These are phyloP conservation scores for Dothiorella sarmentorum DNA, from an alignment of 2,329 filamentous ascomycete genomes.

Conservation along the genomic window DNA sequence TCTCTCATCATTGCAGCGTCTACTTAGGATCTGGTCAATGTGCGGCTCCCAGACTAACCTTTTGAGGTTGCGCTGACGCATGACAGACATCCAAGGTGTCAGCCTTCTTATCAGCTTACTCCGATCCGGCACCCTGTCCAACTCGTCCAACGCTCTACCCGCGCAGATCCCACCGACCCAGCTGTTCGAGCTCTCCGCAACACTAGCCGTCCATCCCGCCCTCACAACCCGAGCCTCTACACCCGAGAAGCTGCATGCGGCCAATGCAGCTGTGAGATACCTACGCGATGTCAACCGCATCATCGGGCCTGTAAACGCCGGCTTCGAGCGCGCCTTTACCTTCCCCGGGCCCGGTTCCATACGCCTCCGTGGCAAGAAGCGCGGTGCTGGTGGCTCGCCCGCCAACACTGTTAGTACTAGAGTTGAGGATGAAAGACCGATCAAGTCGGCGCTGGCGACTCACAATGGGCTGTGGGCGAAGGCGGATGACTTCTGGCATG, in stretches of 20 bases:
- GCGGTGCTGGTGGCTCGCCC: conserved; percentile 20
- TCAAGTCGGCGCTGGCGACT: conserved; percentile 60
- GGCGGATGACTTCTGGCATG: conserved; percentile 85
- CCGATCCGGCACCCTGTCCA: conserved; percentile 32
- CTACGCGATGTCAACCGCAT: conserved; percentile 64
- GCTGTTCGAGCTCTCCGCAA: conserved; percentile 74
- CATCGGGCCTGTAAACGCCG: conserved; percentile 67
- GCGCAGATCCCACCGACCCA: conserved; percentile 65
- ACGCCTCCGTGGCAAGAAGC: background rate
- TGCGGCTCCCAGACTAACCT: conserved; percentile 18
- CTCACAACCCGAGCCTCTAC: conserved; percentile 71
- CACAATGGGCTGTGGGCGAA: conserved; percentile 66
- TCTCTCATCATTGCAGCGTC: conserved; percentile 35
- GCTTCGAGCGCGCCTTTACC: conserved; percentile 67
- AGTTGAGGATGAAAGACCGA: conserved; percentile 35
- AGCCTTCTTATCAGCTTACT: conserved; percentile 35
- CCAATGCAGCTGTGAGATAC: conserved; percentile 66
- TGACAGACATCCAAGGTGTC: conserved; percentile 32
- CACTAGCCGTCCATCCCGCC: conserved; percentile 75
- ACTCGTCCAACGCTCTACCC: conserved; percentile 37
- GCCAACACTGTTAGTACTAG: background rate
- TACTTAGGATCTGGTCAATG: conserved; percentile 36
- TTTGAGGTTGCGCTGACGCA: background rate
- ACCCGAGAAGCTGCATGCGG: conserved; percentile 58
- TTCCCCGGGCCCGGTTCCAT: conserved; percentile 48